phyloP scores from a whole-genome alignment of 176 grass and related monocot species.

The maize (Zea mays) region DNA sequence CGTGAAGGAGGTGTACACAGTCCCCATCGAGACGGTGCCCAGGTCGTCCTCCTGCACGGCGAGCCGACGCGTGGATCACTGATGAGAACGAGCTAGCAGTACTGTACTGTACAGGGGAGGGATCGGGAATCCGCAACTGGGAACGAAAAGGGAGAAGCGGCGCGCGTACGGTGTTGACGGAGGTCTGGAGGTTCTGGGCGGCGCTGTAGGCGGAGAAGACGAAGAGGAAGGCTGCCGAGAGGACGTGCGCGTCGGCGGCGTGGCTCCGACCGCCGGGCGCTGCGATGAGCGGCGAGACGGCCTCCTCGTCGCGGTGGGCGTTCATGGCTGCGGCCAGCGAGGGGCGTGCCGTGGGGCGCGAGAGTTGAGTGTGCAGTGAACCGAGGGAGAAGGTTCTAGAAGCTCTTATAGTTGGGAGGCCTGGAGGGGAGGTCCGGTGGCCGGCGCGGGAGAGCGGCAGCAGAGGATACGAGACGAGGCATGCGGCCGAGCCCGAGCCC shows the following conservation, averaged over 20 bases:
- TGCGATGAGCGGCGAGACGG: slow-evolving; percentile 24
- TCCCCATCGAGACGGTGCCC: slow-evolving; percentile 73
- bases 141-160: neutral
- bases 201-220: slow-evolving; percentile 83
- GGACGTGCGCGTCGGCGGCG: slow-evolving; percentile 61
- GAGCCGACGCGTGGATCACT: neutral
- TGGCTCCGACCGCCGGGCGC: slow-evolving; percentile 34
- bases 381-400: slow-evolving; percentile 19
- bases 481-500: neutral
- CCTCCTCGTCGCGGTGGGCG: slow-evolving; percentile 37
- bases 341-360: neutral
- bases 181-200: slow-evolving; percentile 84
- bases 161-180: slow-evolving; percentile 60
- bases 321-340: slow-evolving; percentile 12
- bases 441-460: slow-evolving; percentile 28
- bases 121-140: neutral
- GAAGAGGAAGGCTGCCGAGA: slow-evolving; percentile 83
- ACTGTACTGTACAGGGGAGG: neutral
- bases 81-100: neutral
- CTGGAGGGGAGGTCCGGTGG: neutral
- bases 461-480: slow-evolving; percentile 9
- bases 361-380: neutral
- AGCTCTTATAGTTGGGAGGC: slow-evolving; percentile 19
- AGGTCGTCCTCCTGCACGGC: slow-evolving; percentile 58
- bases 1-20: slow-evolving; percentile 80